Base-by-base conservation (phyloP, 352 stramenopile genomes). In the Globisporangium perplexum region DNA sequence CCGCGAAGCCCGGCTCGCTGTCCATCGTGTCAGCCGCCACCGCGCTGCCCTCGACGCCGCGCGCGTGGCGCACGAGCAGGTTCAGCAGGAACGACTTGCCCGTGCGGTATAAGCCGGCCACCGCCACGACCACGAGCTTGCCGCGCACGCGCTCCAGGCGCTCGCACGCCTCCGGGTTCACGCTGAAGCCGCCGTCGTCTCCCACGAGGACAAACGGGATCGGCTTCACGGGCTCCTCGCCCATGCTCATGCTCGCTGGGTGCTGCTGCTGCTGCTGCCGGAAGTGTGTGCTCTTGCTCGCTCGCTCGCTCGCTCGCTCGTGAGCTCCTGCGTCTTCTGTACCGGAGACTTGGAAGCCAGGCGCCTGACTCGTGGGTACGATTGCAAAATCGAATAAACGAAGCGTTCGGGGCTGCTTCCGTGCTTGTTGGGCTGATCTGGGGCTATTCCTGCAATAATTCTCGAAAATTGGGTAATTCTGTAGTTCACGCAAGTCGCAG, bases 71-170 rank as follows among this genome's bases (percentile, higher is more conserved):
- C 46, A 88, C 77, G 35, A 96, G 62, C 59, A 91, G 49, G 61
- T 97, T 97, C 33, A 97, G 76, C 59, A 97, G 60, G 59, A 93
- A 96, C 20, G 78, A 93, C 68, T 97, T 97, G 54, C 88, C 88
- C 45, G 87, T 96, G 50, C 88, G 84, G 62, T 96, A 97, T 20
- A 95, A 55, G 17, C 86, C 86, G 3, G 83, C 87, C 23, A 96
- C 83, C 1, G 83, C 84, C 14, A 96, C 71, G n/a, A 96, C 67
- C 22, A 93, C 84, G 36, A 96, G 68, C 23, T 83, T 83, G 54
- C 77, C 82, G 46, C 83, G 79, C 63, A 96, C 74, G 51, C 60
- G 67, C 53, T 90, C 69, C 47, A 96, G 66, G 33, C 83, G 65
- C 30, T 70, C 64, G 47, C 71, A 72, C 4, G 87, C 87, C 48